phyloP scores from a whole-genome alignment of 805 yeast species.

The Jamesozyma lodderae region DNA sequence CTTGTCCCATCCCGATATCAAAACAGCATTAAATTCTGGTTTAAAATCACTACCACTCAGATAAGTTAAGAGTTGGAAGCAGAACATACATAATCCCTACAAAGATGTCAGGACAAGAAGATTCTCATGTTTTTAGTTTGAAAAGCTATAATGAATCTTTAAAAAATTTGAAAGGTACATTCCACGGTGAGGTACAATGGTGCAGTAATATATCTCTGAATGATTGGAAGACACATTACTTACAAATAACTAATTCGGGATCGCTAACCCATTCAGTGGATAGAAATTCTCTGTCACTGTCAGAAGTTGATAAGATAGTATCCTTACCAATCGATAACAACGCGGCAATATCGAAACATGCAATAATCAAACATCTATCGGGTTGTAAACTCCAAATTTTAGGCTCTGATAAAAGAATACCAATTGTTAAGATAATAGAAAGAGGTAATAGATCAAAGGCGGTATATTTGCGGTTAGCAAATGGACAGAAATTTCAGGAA shows the following conservation, averaged over 20 bases:
- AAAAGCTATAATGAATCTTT: neutral
- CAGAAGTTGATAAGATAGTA: slow-evolving; percentile 3
- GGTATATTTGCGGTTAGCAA: slow-evolving; percentile 15
- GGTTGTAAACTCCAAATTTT: slow-evolving; percentile 18
- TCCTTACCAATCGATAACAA: neutral
- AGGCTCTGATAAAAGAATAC: slow-evolving; percentile 4
- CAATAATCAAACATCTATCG: slow-evolving; percentile 20
- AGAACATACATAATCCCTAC: no score
- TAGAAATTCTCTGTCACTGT: neutral
- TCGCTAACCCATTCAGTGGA: slow-evolving; percentile 13
- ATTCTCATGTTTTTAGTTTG: no score
- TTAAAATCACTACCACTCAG: no score
- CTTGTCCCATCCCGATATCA: no score
- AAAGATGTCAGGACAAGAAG: no score
- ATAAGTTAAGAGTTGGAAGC: no score
- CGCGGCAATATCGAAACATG: neutral
- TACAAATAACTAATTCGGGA: slow-evolving; percentile 15
- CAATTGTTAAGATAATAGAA: slow-evolving; percentile 15
- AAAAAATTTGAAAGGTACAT: slow-evolving; percentile 12
- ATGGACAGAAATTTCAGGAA: slow-evolving; percentile 30
- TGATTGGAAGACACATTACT: slow-evolving; percentile 19
- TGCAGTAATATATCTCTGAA: slow-evolving; percentile 11
- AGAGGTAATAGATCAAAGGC: slow-evolving; percentile 1
- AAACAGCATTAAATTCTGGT: no score
- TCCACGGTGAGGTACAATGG: slow-evolving; percentile 21